A percentile compares a stretch with the other conserved stretches of the same genome.
phyloP scores from a whole-genome alignment of 108 stramenopile species.

The Conticribra guillardii region DNA sequence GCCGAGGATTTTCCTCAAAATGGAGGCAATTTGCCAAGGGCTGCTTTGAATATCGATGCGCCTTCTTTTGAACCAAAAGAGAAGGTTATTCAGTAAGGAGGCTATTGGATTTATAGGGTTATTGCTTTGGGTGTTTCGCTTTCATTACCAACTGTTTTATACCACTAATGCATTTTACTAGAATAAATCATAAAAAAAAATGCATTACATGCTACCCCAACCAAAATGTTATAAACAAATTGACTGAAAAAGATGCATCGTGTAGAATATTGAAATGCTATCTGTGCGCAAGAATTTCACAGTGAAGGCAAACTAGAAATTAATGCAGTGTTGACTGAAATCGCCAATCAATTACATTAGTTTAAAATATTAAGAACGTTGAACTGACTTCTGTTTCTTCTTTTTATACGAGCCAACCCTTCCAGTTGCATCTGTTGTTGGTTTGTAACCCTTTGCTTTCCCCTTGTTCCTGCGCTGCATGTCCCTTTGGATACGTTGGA shows the following conservation, averaged over 20 bases:
- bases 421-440: slow-evolving; percentile 8
- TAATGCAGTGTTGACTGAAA: too few species aligned
- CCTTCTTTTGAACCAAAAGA: slow-evolving; percentile 25
- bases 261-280: too few species aligned
- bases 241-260: too few species aligned
- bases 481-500: slow-evolving; percentile 66
- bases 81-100: slow-evolving; percentile 2
- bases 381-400: slow-evolving; percentile 29
- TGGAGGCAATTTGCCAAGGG: not conserved
- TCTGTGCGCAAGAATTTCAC: too few species aligned
- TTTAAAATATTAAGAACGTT: not conserved
- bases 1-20: not conserved
- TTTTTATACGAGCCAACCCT: slow-evolving; percentile 21
- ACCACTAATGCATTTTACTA: too few species aligned
- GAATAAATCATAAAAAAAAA: too few species aligned
- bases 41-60: slow-evolving; percentile 27
- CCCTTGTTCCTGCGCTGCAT: slow-evolving; percentile 59
- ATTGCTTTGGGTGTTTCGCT: not conserved
- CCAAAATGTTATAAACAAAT: too few species aligned
- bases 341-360: too few species aligned
- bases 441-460: slow-evolving; percentile 51
- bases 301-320: too few species aligned
- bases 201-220: too few species aligned
- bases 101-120: not conserved
- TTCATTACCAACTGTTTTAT: too few species aligned